Percentiles rank a stretch among this genome's conserved stretches.
These are phyloP conservation scores for Lophium mytilinum DNA, from an alignment of 495 filamentous ascomycete species.

Conservation along the genomic window DNA sequence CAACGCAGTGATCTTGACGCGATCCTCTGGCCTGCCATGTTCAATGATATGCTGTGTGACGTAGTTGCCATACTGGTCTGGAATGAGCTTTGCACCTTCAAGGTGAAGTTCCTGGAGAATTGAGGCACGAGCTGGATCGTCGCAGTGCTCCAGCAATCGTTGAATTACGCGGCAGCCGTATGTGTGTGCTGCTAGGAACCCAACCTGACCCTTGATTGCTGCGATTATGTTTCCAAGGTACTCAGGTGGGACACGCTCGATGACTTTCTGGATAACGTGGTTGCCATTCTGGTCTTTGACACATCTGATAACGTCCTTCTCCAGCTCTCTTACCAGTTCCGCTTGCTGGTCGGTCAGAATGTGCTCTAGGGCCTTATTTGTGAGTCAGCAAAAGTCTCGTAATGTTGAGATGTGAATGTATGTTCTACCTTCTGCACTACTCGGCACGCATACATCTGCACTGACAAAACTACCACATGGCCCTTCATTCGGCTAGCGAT, in stretches of 20 bases:
- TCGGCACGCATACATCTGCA: constrained; percentile 90
- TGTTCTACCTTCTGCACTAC: constrained; percentile 80
- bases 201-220: constrained; percentile 74
- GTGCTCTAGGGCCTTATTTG: constrained; percentile 72
- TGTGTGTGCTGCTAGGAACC: constrained; percentile 64
- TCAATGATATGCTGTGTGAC: constrained; percentile 91
- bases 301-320: constrained; percentile 67
- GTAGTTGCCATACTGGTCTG: constrained; percentile 93
- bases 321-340: constrained; percentile 72
- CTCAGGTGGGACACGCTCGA: constrained; percentile 73
- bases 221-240: constrained; percentile 86
- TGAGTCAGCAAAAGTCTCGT: constrained; percentile 18
- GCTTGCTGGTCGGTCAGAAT: constrained; percentile 87
- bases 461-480: constrained; percentile 67
- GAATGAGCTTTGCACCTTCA: constrained; percentile 63
- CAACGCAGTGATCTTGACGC: constrained; percentile 60
- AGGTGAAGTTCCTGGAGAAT: constrained; percentile 74
- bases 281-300: constrained; percentile 92
- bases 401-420: constrained; percentile 4
- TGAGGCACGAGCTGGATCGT: constrained; percentile 56
- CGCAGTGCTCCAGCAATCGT: constrained; percentile 80
- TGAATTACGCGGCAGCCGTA: constrained; percentile 95
- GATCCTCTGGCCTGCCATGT: constrained; percentile 69
- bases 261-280: constrained; percentile 93
- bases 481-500: constrained; percentile 81